A percentile compares a stretch with the other conserved stretches of the same genome.
phyloP scores from a whole-genome alignment of 306 rosid species.

The Vigna angularis region DNA sequence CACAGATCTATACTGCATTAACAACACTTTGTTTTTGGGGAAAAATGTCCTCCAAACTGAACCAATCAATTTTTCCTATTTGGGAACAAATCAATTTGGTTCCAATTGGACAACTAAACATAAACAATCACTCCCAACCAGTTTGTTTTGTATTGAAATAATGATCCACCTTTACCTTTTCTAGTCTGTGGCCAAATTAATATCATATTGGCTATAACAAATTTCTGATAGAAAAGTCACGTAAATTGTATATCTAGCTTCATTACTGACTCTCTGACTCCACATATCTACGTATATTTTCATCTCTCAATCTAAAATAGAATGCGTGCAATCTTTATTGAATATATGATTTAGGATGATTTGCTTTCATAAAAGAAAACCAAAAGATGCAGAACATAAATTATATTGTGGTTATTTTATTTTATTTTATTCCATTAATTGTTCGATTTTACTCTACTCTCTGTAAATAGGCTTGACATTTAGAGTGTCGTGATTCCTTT shows the following conservation, averaged over 20 bases:
- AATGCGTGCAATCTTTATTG: slow-evolving; percentile 2
- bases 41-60: background rate
- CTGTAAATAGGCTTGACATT: slow-evolving; percentile 5
- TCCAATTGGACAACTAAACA: slow-evolving; percentile 15
- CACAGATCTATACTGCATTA: background rate
- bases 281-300: background rate
- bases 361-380: background rate
- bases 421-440: slow-evolving; percentile 17
- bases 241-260: background rate
- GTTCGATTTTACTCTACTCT: slow-evolving; percentile 12
- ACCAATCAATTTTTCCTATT: background rate
- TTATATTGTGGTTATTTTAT: slow-evolving; percentile 12
- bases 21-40: background rate
- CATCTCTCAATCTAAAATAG: background rate
- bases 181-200: slow-evolving; percentile 4
- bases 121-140: background rate
- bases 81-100: background rate
- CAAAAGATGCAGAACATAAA: background rate
- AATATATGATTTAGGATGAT: slow-evolving; percentile 1
- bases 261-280: background rate
- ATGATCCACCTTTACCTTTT: background rate
- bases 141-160: slow-evolving; percentile 5
- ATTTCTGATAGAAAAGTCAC: background rate
- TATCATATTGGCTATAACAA: background rate
- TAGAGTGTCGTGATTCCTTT: slow-evolving; percentile 5